Base-by-base conservation (phyloP, 257 asterid species). In the Verbascum thapsus region DNA sequence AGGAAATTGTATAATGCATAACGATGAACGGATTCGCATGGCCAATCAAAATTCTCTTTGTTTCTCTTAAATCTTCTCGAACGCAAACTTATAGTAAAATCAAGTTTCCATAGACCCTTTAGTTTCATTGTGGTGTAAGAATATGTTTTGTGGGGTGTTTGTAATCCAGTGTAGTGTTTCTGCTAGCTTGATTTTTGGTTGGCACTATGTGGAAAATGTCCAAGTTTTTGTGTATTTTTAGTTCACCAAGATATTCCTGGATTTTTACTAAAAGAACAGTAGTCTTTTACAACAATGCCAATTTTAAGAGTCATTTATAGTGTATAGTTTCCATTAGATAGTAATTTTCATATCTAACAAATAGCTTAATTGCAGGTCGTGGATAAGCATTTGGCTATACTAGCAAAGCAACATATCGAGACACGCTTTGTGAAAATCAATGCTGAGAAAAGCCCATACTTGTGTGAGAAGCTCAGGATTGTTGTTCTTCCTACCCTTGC, bases 401-500 rank as follows among this genome's bases (percentile, higher is more conserved):
- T 94, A 64, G 95, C 99, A 48, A 86, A 90, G 76, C 90, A 88
- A 70, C 98, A 94, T 62, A 62, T 90, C 3, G 98, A 94, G 78
- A 90, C 98, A 10, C 96, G 96, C 20, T 94, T 90, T 64, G 87
- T 90, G 73, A 90, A 90, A 78, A 85, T 94, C 62, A 77, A 90
- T 67, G 99, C 99, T 0, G 98, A 94, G 95, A 94, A 94, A 75
- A 88, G 98, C 63, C 86, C 70, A 3, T 94, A 85, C 73, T 78
- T 90, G 70, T 80, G 92, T 7, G 99, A 94, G 82, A 94, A 88
- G 81, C 95, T 94, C 18, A 83, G 89, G 58, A 86, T 90, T 54
- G 77, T 83, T 62, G 88, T 94, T 74, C 97, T 94, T 67, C 99
- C 99, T 6, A 90, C 99, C 48, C 87, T 90, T 16, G 95, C 98